A percentile compares a stretch with the other conserved stretches of the same genome.
Conservation (phyloP, 805 yeast genomes). For the Hyphopichia homilentoma region DNA sequence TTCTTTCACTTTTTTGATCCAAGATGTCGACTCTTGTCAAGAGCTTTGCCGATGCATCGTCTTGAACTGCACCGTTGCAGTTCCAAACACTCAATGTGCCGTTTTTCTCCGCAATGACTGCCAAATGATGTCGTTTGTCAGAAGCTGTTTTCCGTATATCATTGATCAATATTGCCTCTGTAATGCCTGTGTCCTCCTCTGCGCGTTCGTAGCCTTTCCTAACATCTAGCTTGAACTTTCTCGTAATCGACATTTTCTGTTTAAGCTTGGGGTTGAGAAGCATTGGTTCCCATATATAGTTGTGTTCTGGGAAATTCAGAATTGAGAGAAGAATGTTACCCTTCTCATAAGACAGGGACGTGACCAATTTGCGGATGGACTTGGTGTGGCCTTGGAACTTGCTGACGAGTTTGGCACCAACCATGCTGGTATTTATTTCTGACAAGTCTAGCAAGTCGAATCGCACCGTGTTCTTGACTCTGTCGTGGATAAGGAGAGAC, state of each 20-base stretch:
- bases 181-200: conserved; percentile 13
- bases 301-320: conserved; percentile 34
- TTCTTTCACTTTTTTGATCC: conserved; percentile 6
- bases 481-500: conserved; percentile 30
- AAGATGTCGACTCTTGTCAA: conserved; percentile 13
- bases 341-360: conserved; percentile 45
- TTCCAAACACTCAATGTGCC: conserved; percentile 58
- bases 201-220: conserved; percentile 5
- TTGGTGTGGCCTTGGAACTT: conserved; percentile 85
- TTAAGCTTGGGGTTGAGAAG: conserved; percentile 12
- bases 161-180: conserved; percentile 30
- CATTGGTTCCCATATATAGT: conserved; percentile 42
- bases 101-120: conserved; percentile 25
- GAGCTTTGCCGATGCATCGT: conserved; percentile 27
- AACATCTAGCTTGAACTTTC: conserved; percentile 28
- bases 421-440: conserved; percentile 1
- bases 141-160: conserved; percentile 20
- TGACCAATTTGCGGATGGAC: conserved; percentile 62
- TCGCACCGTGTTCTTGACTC: conserved; percentile 32
- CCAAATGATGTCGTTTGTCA: conserved; percentile 26
- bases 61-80: conserved; percentile 36
- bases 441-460: conserved; percentile 17
- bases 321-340: conserved; percentile 31
- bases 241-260: conserved; percentile 26
- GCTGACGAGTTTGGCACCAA: conserved; percentile 23